These are phyloP conservation scores for Schoenoplectus triqueter DNA, from an alignment of 202 grass and related monocot species.

Conservation along the genomic window DNA sequence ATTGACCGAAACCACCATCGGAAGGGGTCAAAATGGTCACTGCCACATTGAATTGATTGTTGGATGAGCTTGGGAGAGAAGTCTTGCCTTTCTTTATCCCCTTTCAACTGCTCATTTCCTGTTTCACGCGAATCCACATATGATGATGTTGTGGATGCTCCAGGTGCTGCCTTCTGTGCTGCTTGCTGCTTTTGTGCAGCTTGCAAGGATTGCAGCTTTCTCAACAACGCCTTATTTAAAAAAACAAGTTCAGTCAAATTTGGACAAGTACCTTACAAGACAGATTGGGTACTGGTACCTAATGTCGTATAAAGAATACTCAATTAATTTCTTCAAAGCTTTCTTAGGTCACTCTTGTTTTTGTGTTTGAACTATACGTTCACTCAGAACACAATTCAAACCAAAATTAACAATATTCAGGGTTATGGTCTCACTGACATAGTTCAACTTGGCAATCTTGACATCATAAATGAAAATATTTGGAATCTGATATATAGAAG, in stretches of 20 bases:
- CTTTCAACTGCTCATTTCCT: constrained; percentile 22
- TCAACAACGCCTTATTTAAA: constrained; percentile 44
- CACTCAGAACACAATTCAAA: too few species aligned
- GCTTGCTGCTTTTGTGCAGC: constrained; percentile 12
- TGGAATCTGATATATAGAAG: neutral
- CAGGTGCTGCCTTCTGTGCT: neutral
- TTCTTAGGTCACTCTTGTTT: too few species aligned
- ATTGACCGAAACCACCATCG: constrained; percentile 81
- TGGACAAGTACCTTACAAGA: neutral
- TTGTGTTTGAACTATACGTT: too few species aligned
- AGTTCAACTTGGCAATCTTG: neutral
- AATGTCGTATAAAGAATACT: neutral
- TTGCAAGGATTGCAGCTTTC: constrained; percentile 41
- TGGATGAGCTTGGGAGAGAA: constrained; percentile 46
- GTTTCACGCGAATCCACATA: constrained; percentile 38
- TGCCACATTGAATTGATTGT: constrained; percentile 37
- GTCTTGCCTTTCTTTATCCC: constrained; percentile 39
- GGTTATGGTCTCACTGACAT: too few species aligned
- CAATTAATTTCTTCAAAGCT: too few species aligned
- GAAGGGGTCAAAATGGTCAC: constrained; percentile 53
- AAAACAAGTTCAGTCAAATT: constrained; percentile 8
- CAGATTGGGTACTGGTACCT: neutral
- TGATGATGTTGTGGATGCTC: constrained; percentile 15
- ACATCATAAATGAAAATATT: neutral
- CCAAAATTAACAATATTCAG: too few species aligned